Evolutionary conservation across 495 filamentous ascomycete genomes (phyloP), one percentile per base, ranked within the genome.

Genomic region (Penicillium odoratum): DNA sequence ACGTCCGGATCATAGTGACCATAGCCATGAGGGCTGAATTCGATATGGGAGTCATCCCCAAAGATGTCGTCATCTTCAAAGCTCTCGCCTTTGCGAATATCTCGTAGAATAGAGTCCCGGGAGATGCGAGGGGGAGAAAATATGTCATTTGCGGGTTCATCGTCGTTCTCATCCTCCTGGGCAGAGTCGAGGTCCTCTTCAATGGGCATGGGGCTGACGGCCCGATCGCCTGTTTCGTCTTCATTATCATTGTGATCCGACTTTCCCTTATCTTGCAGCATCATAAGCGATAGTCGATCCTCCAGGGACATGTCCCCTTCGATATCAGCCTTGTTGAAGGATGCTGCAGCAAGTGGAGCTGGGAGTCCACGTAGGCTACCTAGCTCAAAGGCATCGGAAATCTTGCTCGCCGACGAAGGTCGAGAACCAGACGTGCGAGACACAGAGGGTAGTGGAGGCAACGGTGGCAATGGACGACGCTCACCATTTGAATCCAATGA

Each of bases 31-130:
- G 81, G 76, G 58, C 82, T 84, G 2, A 81, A 78, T 5, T 72
- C 73, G 0, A 82, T 70, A 7, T 87, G 83, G 0, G 81, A 85
- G 53, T 84, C 86, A 53, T 80, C 81, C 45, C 85, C 84, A 9
- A 52, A 67, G 55, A 84, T 81, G n/a, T 84, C 84, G 48, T 90
- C 51, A 11, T 53, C 86, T 38, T 75, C 71, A 40, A 77, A 77
- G 55, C 70, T 69, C 48, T 86, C 82, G 49, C 87, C 83, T 43
- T 88, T 87, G 62, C 93, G 92, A 25, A 98, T 86, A 55, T 92
- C 92, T 15, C 91, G 85, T 48, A 97, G 74, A 55, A 98, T 98
- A 0, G 92, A 96, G 66, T 97, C 94, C 21, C 94, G 83, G 34
- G 94, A 97, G 65, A 97, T 93, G 29, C 86, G 88, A 13, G 90